Evolutionary conservation across 2,329 filamentous ascomycete genomes (phyloP).

Genomic region (Mycogone perniciosa): DNA sequence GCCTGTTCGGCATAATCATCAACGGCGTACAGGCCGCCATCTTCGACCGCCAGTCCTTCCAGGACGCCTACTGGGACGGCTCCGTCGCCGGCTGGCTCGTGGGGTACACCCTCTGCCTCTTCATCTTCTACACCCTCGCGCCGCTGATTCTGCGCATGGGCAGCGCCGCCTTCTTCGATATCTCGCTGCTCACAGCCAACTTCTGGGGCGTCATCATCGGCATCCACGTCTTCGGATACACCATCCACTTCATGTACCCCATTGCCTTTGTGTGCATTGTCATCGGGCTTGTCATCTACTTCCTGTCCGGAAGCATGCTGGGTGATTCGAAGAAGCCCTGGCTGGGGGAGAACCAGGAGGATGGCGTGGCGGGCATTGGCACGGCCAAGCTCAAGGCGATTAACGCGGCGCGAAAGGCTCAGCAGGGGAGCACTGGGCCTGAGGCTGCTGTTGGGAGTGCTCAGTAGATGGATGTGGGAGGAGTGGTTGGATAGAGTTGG

Average conservation of each 20-base stretch:
- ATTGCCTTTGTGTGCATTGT: conserved; percentile 94
- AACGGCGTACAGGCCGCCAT: conserved; percentile 87
- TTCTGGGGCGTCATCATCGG: conserved; percentile 97
- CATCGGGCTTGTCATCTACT: conserved; percentile 78
- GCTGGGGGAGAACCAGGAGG: conserved; percentile 81
- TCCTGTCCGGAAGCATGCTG: conserved; percentile 71
- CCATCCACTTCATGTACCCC: conserved; percentile 85
- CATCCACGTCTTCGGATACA: conserved; percentile 72
- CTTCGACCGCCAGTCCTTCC: conserved; percentile 75
- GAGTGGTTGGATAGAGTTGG: too few species aligned
- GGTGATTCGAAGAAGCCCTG: conserved; percentile 93
- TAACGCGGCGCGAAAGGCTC: conserved; percentile 44
- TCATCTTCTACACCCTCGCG: conserved; percentile 80
- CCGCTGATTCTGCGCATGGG: conserved; percentile 86
- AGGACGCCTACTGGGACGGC: conserved; percentile 56
- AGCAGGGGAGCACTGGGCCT: neutral
- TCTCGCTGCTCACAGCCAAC: conserved; percentile 85
- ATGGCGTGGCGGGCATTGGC: conserved; percentile 70
- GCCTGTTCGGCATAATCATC: conserved; percentile 82
- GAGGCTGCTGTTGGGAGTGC: neutral
- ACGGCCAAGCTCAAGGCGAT: conserved; percentile 76
- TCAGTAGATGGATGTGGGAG: neutral
- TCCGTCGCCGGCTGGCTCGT: conserved; percentile 72
- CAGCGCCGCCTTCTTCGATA: conserved; percentile 92
- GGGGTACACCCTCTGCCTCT: conserved; percentile 82